A percentile compares a stretch with the other conserved stretches of the same genome.
These are phyloP conservation scores for Corchorus capsularis DNA, from an alignment of 345 rosid genomes.

Conservation along the genomic window DNA sequence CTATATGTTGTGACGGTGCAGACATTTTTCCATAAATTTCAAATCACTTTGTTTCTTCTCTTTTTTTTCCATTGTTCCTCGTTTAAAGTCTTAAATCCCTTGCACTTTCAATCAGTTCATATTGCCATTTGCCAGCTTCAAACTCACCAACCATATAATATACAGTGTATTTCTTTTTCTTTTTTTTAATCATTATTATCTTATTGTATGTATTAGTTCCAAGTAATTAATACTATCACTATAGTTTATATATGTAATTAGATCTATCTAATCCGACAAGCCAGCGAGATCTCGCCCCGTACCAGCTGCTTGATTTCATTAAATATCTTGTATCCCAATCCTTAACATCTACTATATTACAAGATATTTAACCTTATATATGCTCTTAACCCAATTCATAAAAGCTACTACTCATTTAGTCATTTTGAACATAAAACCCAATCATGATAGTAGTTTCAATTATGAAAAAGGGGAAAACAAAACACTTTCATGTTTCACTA, in stretches of 20 bases:
- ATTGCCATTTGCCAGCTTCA: background rate
- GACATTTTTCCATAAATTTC: slow-evolving; percentile 5
- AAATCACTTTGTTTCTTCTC: background rate
- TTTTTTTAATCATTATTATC: background rate
- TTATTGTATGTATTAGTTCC: too few relatives aligned
- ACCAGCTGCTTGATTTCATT: background rate
- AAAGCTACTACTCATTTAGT: too few relatives aligned
- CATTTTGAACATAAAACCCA: too few relatives aligned
- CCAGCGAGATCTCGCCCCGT: background rate
- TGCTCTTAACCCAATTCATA: background rate
- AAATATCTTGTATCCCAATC: background rate
- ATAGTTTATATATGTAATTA: background rate
- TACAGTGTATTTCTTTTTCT: background rate
- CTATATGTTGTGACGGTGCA: slow-evolving; percentile 4
- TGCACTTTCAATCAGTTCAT: background rate
- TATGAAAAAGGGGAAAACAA: too few relatives aligned
- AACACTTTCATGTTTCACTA: too few relatives aligned
- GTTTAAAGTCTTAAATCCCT: background rate
- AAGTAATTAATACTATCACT: background rate
- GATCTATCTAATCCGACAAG: background rate
- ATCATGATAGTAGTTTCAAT: too few relatives aligned
- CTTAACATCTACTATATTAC: background rate
- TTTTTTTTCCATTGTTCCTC: background rate
- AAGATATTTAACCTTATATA: too few relatives aligned
- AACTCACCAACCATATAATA: slow-evolving; percentile 5